Evolutionary conservation across 2,329 filamentous ascomycete genomes (phyloP).

Genomic region (Pseudogymnoascus sp.): DNA sequence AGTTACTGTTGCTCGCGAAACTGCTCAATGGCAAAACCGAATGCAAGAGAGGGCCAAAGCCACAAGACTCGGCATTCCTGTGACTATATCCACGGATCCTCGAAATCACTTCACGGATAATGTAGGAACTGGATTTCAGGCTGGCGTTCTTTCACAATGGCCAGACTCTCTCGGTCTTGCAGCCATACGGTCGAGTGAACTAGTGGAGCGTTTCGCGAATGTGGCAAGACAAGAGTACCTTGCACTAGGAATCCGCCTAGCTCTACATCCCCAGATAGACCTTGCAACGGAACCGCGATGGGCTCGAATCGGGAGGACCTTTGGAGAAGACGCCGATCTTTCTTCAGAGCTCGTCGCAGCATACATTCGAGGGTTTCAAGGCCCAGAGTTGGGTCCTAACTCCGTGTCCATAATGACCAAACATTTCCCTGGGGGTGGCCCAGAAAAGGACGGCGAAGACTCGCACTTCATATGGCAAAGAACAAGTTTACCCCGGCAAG

Average conservation of each 20-base stretch:
- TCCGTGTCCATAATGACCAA: too few relatives aligned
- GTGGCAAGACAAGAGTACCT: conserved; percentile 37
- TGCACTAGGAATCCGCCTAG: conserved; percentile 31
- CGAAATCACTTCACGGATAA: conserved; percentile 37
- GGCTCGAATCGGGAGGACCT: conserved; percentile 37
- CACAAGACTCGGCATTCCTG: conserved; percentile 39
- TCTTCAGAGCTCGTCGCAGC: conserved; percentile 18
- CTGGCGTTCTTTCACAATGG: conserved; percentile 41
- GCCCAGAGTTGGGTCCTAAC: too few relatives aligned
- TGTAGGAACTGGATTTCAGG: conserved; percentile 34
- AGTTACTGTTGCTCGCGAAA: too few relatives aligned
- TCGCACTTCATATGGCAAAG: too few relatives aligned
- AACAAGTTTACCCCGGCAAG: conserved; percentile 37
- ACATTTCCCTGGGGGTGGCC: too few relatives aligned
- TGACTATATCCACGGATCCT: conserved; percentile 40
- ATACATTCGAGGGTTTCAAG: too few relatives aligned
- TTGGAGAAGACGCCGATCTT: conserved; percentile 40
- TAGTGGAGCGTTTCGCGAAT: conserved; percentile 39
- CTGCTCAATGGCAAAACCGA: too few relatives aligned
- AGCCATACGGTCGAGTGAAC: conserved; percentile 35
- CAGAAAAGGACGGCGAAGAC: too few relatives aligned
- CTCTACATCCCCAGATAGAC: conserved; percentile 43
- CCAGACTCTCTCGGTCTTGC: conserved; percentile 42
- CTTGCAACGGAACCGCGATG: conserved; percentile 43
- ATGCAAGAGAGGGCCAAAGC: conserved; percentile 35